A percentile compares a stretch with the other conserved stretches of the same genome.
These are phyloP conservation scores for Bodo saltans DNA, from an alignment of 78 protist species.

Conservation along the genomic window DNA sequence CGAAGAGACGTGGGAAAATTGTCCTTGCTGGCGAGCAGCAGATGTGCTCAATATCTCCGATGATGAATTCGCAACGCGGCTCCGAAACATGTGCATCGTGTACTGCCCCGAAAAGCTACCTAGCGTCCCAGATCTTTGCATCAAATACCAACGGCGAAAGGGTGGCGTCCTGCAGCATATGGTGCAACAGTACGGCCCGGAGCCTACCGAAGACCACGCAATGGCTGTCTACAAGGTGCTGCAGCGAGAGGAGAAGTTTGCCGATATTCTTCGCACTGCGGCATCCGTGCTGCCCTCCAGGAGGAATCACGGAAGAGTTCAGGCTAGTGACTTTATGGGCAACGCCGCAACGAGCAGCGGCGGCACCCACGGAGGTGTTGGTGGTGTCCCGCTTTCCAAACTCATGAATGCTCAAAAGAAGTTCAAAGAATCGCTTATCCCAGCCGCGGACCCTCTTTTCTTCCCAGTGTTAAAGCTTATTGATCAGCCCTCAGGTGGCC, in stretches of 20 bases:
- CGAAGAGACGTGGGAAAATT: background rate
- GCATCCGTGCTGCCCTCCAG: background rate
- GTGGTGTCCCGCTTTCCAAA: no score
- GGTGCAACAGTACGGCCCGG: background rate
- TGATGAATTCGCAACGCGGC: background rate
- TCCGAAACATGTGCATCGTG: background rate
- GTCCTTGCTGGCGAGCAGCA: background rate
- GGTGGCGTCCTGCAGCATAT: background rate
- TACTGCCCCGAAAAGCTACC: background rate
- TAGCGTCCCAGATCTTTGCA: background rate
- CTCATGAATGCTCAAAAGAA: no score
- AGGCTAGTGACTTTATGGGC: no score
- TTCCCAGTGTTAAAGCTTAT: background rate
- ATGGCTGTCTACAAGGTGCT: background rate
- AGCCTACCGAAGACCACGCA: background rate
- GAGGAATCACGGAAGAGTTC: background rate
- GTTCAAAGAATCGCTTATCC: background rate
- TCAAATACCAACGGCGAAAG: background rate
- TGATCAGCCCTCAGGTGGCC: background rate
- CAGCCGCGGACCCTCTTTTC: no score
- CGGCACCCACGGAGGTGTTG: no score
- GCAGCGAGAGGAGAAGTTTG: background rate
- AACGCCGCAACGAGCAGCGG: no score
- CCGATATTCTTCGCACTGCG: background rate
- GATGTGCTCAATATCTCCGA: background rate